A percentile compares a stretch with the other conserved stretches of the same genome.
Evolutionary conservation across 2,329 filamentous ascomycete genomes (phyloP).

Genomic region (Fusarium verticillioides): DNA sequence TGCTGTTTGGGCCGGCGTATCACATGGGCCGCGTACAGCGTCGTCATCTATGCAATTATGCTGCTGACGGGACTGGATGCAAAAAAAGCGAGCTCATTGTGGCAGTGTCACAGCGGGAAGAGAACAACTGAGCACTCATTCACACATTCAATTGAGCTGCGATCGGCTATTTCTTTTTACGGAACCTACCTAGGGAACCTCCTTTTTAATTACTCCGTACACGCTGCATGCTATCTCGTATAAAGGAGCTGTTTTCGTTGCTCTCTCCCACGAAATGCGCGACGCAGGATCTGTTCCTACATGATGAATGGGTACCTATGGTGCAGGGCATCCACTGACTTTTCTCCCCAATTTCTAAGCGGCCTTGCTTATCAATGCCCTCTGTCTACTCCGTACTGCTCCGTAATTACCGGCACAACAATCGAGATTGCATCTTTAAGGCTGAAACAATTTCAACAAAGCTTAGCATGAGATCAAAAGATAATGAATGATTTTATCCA

Average conservation of each 20-base stretch:
- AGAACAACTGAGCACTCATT: not conserved
- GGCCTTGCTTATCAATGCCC: constrained; percentile 4
- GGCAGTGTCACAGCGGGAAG: not conserved
- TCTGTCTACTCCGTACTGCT: not conserved
- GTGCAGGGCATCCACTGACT: not conserved
- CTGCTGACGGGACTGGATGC: not conserved
- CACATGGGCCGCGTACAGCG: constrained; percentile 29
- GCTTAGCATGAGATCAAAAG: not conserved
- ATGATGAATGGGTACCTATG: constrained; percentile 13
- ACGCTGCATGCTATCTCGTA: not conserved
- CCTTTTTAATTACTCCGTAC: not conserved
- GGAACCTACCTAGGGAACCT: not conserved
- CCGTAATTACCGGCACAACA: constrained; percentile 16
- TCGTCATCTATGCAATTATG: constrained; percentile 34
- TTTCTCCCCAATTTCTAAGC: constrained; percentile 1
- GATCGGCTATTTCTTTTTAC: not conserved
- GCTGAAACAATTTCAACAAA: constrained; percentile 32
- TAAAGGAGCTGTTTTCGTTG: not conserved
- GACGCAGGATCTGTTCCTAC: constrained; percentile 28
- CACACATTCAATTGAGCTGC: not conserved
- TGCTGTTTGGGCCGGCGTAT: constrained; percentile 10
- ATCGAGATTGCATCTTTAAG: constrained; percentile 33
- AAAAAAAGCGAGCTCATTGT: not conserved
- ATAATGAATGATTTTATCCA: not conserved
- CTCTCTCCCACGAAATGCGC: constrained; percentile 4